Evolutionary conservation across 192 early-diverging fungal species (phyloP).

Genomic region (Backusella parvicylindrica): DNA sequence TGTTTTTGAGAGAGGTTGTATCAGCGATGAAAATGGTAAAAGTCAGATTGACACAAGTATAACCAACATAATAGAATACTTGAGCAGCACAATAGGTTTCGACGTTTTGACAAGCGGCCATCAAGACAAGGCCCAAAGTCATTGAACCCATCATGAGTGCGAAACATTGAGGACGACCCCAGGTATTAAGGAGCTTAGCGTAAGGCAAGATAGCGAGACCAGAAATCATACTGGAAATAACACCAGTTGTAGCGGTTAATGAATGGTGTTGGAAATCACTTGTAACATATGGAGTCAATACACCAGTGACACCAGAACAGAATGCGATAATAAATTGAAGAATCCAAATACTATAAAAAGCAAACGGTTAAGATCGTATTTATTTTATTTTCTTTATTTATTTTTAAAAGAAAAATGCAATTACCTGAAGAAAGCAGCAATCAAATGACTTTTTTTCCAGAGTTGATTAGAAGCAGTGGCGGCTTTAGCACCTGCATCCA

Average conservation of each 20-base stretch:
- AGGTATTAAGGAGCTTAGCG: constrained; percentile 10
- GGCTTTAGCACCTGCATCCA: not conserved
- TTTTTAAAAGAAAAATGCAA: not conserved
- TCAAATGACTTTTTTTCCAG: not conserved
- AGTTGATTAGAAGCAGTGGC: not conserved
- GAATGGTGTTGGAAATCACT: constrained; percentile 5
- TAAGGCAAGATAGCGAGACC: not conserved
- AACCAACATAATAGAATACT: constrained; percentile 12
- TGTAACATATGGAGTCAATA: constrained; percentile 10
- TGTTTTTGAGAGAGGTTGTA: constrained; percentile 1
- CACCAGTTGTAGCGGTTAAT: constrained; percentile 3
- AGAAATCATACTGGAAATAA: constrained; percentile 5
- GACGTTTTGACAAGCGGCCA: not conserved
- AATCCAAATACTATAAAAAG: constrained; percentile 5
- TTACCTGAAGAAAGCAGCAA: not conserved
- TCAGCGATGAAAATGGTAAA: constrained; percentile 7
- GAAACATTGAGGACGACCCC: constrained; percentile 10
- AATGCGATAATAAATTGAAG: not conserved
- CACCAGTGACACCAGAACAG: not conserved
- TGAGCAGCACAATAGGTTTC: constrained; percentile 13
- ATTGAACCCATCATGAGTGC: not conserved
- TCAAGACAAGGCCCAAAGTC: constrained; percentile 1
- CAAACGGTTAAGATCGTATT: not conserved
- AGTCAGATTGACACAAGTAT: not conserved
- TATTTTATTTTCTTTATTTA: not conserved